Evolutionary conservation across 2,329 filamentous ascomycete species (phyloP), one percentile per base, ranked within the genome.

Genomic region (Phialocephala sp.): DNA sequence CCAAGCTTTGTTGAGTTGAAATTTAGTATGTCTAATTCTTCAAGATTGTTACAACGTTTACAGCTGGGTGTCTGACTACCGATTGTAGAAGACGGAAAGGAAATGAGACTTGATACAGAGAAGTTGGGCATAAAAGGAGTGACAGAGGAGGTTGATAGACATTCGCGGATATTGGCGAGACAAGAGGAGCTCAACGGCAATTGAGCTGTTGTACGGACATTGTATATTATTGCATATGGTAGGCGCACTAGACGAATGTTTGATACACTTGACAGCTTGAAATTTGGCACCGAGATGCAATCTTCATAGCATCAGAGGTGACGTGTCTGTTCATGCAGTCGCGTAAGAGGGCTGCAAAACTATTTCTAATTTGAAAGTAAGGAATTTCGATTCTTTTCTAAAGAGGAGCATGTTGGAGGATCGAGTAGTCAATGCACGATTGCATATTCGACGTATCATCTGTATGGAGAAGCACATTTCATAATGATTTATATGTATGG

Each of bases 91-190:
- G 95, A 97, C 76, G 95, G 95, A 73, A 97, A 94, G 81, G 90
- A 96, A 75, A 87, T 98, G 82, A 87, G 88, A 39, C 85, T 98
- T 45, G 89, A 97, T 76, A 85, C 92, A 71, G 89, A 92, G 72
- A 91, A 90, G 78, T 83, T 94, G 80, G 91, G 89, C 72, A 94
- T 98, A 76, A 91, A 92, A 77, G 91, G 93, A 74, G 87, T 98
- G 22, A 85, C 94, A 65, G 91, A 93, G 77, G 93, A 98, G 79
- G 89, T 97, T 54, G 91, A 97, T 77, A 85, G 95, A 74, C 93
- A 98, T 81, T 97, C 93, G 59, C 87, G 95, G 71, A 83, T 84
- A 72, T 80, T 98, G 75, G 89, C 92, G 74, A 90, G 97, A 77
- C 88, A 92, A 79, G 91, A 93, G 73, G 94, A 96, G 76, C 81